Percentiles rank a stretch among this genome's conserved stretches.
phyloP scores from a whole-genome alignment of 371 early-diverging fungal genomes.

The Apophysomyces elegans region DNA sequence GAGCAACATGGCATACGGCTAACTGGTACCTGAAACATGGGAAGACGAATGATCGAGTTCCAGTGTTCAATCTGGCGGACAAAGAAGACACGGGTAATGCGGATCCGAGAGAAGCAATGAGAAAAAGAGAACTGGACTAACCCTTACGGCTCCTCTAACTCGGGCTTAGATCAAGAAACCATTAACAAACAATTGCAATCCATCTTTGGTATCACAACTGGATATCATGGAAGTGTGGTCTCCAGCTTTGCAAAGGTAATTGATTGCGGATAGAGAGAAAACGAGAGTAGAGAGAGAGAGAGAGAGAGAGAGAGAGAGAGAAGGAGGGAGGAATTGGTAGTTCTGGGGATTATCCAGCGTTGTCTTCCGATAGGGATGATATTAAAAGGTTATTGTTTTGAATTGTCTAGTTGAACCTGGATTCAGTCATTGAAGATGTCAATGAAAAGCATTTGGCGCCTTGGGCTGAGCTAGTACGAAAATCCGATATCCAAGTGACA shows the following conservation, averaged over 20 bases:
- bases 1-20: slow-evolving; percentile 76
- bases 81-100: slow-evolving; percentile 70
- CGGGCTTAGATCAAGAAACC: slow-evolving; percentile 72
- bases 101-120: neutral
- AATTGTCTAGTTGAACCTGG: slow-evolving; percentile 66
- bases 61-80: slow-evolving; percentile 81
- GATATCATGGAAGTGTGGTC: slow-evolving; percentile 81
- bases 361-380: neutral
- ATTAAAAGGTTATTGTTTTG: neutral
- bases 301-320: no score
- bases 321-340: no score
- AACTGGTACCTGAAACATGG: slow-evolving; percentile 57
- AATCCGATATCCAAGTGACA: slow-evolving; percentile 72
- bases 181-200: slow-evolving; percentile 70
- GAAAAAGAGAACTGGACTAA: neutral
- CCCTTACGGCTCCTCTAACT: neutral
- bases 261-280: no score
- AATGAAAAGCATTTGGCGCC: slow-evolving; percentile 91
- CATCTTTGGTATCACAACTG: slow-evolving; percentile 84
- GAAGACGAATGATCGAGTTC: slow-evolving; percentile 4
- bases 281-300: no score
- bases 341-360: neutral
- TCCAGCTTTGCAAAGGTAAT: slow-evolving; percentile 81
- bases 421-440: slow-evolving; percentile 84
- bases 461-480: slow-evolving; percentile 67